Evolutionary conservation across 495 filamentous ascomycete species (phyloP), one percentile per base, ranked within the genome.

Genomic region (Filosporella fistucella): DNA sequence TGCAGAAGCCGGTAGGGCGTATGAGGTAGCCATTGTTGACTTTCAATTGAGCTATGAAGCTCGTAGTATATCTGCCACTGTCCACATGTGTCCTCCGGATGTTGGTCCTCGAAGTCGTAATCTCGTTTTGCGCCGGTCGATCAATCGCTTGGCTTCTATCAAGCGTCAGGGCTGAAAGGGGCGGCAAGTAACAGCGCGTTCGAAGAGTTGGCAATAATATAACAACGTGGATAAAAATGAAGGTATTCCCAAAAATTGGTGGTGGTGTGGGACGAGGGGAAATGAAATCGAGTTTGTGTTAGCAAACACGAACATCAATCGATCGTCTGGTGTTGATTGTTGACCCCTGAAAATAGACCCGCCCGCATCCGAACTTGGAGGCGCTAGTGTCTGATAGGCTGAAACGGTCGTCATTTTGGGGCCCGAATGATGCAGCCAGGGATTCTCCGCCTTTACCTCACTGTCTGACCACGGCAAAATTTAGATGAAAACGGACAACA

Each of bases 1-100:
- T 18, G 72, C 63, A 28, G 74, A 63, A 30, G 68, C 64, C 24
- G 74, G 74, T 24, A 76, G 63, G 33, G 68, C 69, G 54, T 76
- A 78, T 1, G 74, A 68, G 11, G 75, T 67, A 25, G 68, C 66
- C 72, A 75, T 76, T 18, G 14, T 49, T n/a, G 2, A 13, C 13
- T 42, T 20, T 11, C 22, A 42, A 30, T 26, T 44, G 51, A 58
- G 47, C 51, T 30, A 40, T 41, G 40, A 53, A 39, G 45, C 49
- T 29, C 54, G 49, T 1, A 3, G 13, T 17, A 39, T 35, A 16
- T 26, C n/a, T 29, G 37, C 49, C 26, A 28, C 45, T 49, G 33
- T 38, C 54, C 49, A 44, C 49, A 52, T 53, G 30, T 50, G 34
- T 34, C 18, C 16, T 16, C 24, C 18, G n/a, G 10, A 42, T 35